phyloP scores from a whole-genome alignment of 1,284 basidiomycete genomes.

The Ganoderma multipileum region DNA sequence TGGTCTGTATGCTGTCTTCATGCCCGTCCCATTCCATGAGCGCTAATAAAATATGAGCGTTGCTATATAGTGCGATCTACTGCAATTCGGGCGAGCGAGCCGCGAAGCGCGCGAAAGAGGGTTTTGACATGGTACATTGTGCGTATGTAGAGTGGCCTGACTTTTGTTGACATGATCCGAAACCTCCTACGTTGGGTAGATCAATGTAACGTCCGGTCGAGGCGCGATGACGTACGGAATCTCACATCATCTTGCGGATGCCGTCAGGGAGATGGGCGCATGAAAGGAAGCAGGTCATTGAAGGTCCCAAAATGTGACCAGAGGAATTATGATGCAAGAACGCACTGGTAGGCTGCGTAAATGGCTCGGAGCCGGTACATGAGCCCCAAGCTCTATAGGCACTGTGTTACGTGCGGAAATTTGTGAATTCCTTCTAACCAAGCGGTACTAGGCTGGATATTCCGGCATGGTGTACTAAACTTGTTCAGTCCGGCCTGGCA shows the following conservation, averaged over 20 bases:
- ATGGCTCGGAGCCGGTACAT: too few species aligned
- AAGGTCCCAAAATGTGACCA: not conserved
- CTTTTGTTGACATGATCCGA: not conserved
- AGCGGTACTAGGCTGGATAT: too few species aligned
- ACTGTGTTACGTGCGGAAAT: too few species aligned
- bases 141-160: not conserved
- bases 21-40: not conserved
- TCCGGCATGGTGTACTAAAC: too few species aligned
- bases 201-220: slow-evolving; percentile 57
- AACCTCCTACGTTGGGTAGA: slow-evolving; percentile 41
- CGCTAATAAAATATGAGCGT: not conserved
- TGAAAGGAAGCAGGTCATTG: slow-evolving; percentile 27
- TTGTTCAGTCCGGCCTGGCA: too few species aligned
- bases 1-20: slow-evolving; percentile 51
- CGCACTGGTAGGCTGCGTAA: too few species aligned
- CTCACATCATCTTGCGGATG: slow-evolving; percentile 41
- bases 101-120: slow-evolving; percentile 46
- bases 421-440: too few species aligned
- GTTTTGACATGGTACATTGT: slow-evolving; percentile 46
- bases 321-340: too few species aligned
- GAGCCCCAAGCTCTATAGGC: too few species aligned
- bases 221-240: slow-evolving; percentile 54
- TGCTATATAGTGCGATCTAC: slow-evolving; percentile 34
- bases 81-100: slow-evolving; percentile 48
- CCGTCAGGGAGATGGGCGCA: slow-evolving; percentile 31